These are phyloP conservation scores for Nitzschia sp. DNA, from an alignment of 108 stramenopile species.

Conservation along the genomic window DNA sequence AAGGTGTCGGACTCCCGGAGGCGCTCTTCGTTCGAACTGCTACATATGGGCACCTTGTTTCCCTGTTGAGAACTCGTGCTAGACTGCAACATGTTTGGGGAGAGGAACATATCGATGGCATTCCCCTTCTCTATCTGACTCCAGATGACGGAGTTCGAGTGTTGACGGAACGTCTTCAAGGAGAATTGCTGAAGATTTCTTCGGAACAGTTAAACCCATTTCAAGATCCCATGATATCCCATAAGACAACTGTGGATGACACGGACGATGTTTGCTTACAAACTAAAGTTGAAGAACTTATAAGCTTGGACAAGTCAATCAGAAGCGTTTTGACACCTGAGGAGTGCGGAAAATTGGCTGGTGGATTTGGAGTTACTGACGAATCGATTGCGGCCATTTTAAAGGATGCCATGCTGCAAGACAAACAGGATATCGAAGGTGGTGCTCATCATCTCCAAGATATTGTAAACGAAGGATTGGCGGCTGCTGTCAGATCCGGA, in stretches of 20 bases:
- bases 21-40: slow-evolving; percentile 82
- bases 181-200: slow-evolving; percentile 68
- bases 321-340: slow-evolving; percentile 68
- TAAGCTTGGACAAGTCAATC: slow-evolving; percentile 75
- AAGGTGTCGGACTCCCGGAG: slow-evolving; percentile 81
- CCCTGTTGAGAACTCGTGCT: slow-evolving; percentile 75
- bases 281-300: slow-evolving; percentile 81
- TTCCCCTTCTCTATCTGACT: slow-evolving; percentile 77
- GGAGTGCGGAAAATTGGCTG: slow-evolving; percentile 53
- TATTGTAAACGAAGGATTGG: slow-evolving; percentile 86
- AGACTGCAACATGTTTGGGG: slow-evolving; percentile 64
- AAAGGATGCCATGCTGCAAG: slow-evolving; percentile 70
- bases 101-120: slow-evolving; percentile 43
- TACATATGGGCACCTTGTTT: slow-evolving; percentile 69
- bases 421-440: slow-evolving; percentile 40
- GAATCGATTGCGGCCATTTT: slow-evolving; percentile 78
- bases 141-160: slow-evolving; percentile 72
- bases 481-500: slow-evolving; percentile 71
- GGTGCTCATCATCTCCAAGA: slow-evolving; percentile 73
- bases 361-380: slow-evolving; percentile 88
- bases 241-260: slow-evolving; percentile 70
- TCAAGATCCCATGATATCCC: slow-evolving; percentile 69
- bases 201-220: slow-evolving; percentile 80
- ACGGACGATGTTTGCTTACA: slow-evolving; percentile 60
- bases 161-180: slow-evolving; percentile 68